Evolutionary conservation across 352 stramenopile genomes (phyloP), one percentile per base, ranked within the genome.

Genomic region (Phytopythium cucurbitacearum): DNA sequence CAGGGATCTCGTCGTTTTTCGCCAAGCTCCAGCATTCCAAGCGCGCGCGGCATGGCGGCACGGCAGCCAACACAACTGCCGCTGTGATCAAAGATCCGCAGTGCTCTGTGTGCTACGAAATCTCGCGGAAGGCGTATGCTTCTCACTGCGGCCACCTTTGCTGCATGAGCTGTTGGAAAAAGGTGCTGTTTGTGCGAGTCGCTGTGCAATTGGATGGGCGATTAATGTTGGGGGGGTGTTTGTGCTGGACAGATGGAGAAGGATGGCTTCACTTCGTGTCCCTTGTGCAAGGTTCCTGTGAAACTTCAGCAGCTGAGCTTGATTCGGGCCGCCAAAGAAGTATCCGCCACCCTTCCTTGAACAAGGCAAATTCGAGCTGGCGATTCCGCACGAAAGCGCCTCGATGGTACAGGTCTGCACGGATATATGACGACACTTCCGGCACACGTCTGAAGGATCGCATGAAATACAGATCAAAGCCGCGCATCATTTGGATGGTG

Each of bases 101-200:
- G 62, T 94, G 85, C 45, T 73, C 85, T 37, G 84, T 94, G 28
- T 94, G 85, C 62, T 93, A 89, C 55, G 82, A 94, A 40, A 85
- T 94, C 35, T 74, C 77, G 0, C 75, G 64, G 4, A 91, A 90
- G 57, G 81, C 85, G 7, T 90, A 75, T 59, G 85, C 85, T 12
- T 80, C 85, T 1, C 72, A 79, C 32, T 94, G 85, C 35, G 85
- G 85, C 5, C 85, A 94, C 56, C 89, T 94, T 61, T 94, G 85
- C 58, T 94, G 85, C 58, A 69, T 85, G 35, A 48, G 55, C 5
- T 94, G 85, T 53, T 94, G 85, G 85, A 83, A 90, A 76, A 91
- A 89, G 81, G 81, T 94, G 62, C 45, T 50, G 50, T 56, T 34
- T 36, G 54, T 52, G 34, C 34, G 51, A 59, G 59, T 32, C 7